Conservation (phyloP, 768 basidiomycete genomes). For the Naematelia aurantialba region DNA sequence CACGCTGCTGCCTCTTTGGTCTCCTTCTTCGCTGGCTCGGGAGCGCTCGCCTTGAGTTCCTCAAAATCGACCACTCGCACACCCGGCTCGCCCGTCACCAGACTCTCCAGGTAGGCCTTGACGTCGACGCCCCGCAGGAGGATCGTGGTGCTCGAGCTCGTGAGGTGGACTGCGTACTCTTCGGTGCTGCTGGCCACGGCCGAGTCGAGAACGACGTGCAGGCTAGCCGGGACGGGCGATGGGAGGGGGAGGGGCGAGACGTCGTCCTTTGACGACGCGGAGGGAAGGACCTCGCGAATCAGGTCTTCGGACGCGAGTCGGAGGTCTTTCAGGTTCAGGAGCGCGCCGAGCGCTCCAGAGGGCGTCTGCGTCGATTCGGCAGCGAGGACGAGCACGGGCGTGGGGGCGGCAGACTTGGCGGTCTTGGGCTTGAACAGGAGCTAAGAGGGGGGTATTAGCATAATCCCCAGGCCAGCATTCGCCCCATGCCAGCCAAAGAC, state of each 20-base stretch:
- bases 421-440: constrained; percentile 96
- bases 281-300: constrained; percentile 71
- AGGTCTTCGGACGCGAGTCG: constrained; percentile 81
- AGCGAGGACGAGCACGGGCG: constrained; percentile 83
- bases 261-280: constrained; percentile 71
- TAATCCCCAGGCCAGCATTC: too few relatives aligned
- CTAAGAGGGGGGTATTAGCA: constrained; percentile 39
- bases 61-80: constrained; percentile 72
- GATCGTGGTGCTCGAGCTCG: constrained; percentile 64
- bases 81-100: constrained; percentile 57
- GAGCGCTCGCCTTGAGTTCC: constrained; percentile 55
- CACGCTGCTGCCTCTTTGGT: constrained; percentile 29
- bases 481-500: constrained; percentile 13
- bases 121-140: constrained; percentile 78
- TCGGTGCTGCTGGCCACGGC: constrained; percentile 68
- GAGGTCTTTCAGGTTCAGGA: constrained; percentile 68
- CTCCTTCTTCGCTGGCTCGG: constrained; percentile 31
- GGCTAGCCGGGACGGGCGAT: constrained; percentile 62
- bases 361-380: constrained; percentile 78
- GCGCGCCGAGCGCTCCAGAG: constrained; percentile 71
- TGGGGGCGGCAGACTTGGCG: constrained; percentile 76
- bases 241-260: constrained; percentile 78
- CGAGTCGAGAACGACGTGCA: constrained; percentile 67
- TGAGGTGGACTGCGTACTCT: constrained; percentile 69
- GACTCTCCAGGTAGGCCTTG: constrained; percentile 63